Percentiles rank a stretch among this genome's conserved stretches.
Conservation (phyloP, 225 moss, liverwort and hornwort genomes). For the Bryum argenteum region DNA sequence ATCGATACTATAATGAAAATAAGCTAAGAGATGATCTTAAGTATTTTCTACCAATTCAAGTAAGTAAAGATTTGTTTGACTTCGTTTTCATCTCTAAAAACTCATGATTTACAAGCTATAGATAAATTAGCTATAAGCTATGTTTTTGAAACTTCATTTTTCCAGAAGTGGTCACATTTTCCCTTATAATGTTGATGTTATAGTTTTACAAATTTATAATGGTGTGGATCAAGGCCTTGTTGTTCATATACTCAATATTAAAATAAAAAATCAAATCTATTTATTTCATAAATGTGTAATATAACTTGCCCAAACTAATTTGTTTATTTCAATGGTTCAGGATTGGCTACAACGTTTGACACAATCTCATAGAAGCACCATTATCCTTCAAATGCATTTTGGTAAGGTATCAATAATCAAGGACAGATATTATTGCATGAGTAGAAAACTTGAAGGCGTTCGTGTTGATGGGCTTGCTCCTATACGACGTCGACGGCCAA, state of each 20-base stretch:
- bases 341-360: conserved; percentile 9
- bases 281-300: no score
- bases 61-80: background rate
- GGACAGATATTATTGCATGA: conserved; percentile 36
- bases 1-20: conserved; percentile 7
- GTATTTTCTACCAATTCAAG: conserved; percentile 33
- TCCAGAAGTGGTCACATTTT: no score
- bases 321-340: background rate
- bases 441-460: conserved; percentile 46
- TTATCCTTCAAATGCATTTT: conserved; percentile 17
- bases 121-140: no score
- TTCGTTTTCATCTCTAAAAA: no score
- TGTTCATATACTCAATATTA: no score
- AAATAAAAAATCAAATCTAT: no score
- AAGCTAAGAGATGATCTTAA: conserved; percentile 19
- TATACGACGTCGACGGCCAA: conserved; percentile 8
- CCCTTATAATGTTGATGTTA: no score
- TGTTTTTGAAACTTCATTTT: no score
- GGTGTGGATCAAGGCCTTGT: no score
- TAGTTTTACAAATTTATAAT: no score
- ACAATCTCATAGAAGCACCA: conserved; percentile 27
- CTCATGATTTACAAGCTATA: no score
- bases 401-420: conserved; percentile 35
- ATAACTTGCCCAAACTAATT: no score
- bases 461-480: conserved; percentile 39